Evolutionary conservation across 148 eudicot genomes (phyloP).

Genomic region (Spergularia marina): DNA sequence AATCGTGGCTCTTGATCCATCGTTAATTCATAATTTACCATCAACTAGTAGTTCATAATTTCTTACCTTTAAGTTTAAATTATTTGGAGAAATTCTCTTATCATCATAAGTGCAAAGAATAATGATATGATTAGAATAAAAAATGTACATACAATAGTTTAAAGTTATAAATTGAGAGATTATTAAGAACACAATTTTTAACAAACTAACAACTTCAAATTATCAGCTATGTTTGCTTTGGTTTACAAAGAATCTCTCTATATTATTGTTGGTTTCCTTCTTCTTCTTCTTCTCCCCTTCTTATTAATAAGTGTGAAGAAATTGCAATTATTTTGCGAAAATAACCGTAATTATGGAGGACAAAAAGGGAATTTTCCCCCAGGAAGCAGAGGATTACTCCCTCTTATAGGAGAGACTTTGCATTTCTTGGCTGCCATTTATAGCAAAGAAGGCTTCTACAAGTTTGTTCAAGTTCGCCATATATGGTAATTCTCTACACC

Average conservation of each 20-base stretch:
- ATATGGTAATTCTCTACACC: slow-evolving; percentile 21
- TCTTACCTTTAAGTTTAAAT: too few relatives aligned
- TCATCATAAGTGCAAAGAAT: too few relatives aligned
- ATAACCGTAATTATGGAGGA: not conserved
- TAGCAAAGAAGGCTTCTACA: slow-evolving; percentile 42
- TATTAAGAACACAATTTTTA: not conserved
- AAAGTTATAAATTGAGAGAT: not conserved
- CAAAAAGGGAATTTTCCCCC: slow-evolving; percentile 26
- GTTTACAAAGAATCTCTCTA: not conserved
- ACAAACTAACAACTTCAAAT: not conserved
- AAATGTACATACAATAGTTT: too few relatives aligned
- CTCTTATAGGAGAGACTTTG: slow-evolving; percentile 49
- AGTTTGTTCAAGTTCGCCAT: slow-evolving; percentile 39
- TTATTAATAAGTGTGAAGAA: slow-evolving; percentile 20
- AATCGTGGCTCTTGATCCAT: not conserved
- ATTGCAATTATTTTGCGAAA: not conserved
- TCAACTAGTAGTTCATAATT: too few relatives aligned
- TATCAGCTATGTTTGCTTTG: not conserved
- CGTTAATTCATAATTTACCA: too few relatives aligned
- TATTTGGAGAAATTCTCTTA: too few relatives aligned
- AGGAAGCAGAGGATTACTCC: slow-evolving; percentile 36
- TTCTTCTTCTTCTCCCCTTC: slow-evolving; percentile 12
- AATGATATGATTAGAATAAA: not conserved
- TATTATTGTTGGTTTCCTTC: not conserved
- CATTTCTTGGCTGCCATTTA: slow-evolving; percentile 43